Percentiles rank a stretch among this genome's conserved stretches.
phyloP scores from a whole-genome alignment of 2,329 filamentous ascomycete genomes.

The Xylariaceae sp. region DNA sequence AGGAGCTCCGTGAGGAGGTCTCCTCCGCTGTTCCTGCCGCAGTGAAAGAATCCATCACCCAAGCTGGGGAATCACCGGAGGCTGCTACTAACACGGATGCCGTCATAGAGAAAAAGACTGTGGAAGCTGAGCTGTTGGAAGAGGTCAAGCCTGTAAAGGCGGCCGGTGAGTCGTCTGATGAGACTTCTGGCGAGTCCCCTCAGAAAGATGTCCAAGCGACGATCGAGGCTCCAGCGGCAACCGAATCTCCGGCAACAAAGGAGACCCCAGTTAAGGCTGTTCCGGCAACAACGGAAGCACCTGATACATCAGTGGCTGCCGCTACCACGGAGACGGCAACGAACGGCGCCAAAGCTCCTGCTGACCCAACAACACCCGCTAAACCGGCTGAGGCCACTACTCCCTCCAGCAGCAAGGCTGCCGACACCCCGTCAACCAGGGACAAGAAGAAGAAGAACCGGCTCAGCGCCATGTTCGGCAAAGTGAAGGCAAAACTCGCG shows the following conservation, averaged over 20 bases:
- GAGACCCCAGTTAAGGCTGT: no score
- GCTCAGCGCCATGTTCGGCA: conserved; percentile 67
- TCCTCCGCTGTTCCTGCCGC: conserved; percentile 60
- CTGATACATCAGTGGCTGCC: conserved; percentile 18
- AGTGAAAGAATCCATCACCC: conserved; percentile 63
- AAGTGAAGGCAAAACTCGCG: conserved; percentile 57
- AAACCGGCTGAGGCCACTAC: conserved; percentile 29
- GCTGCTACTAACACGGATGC: conserved; percentile 72
- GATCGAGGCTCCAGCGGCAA: conserved; percentile 26
- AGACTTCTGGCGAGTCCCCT: conserved; percentile 35
- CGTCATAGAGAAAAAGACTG: conserved; percentile 75
- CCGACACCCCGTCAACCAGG: conserved; percentile 45
- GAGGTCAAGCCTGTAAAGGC: conserved; percentile 59
- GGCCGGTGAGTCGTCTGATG: no score
- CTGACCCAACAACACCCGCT: conserved; percentile 32
- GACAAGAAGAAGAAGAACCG: conserved; percentile 72
- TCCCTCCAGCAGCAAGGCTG: conserved; percentile 40
- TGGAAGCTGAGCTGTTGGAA: conserved; percentile 76
- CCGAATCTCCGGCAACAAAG: background rate
- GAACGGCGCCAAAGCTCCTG: conserved; percentile 30
- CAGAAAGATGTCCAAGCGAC: conserved; percentile 27
- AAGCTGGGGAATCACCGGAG: conserved; percentile 70
- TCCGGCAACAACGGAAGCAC: conserved; percentile 28
- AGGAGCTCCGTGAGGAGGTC: conserved; percentile 51
- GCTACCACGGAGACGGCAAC: conserved; percentile 25